These are phyloP conservation scores for Myxozyma mucilagina DNA, from an alignment of 805 yeast species.

Conservation along the genomic window DNA sequence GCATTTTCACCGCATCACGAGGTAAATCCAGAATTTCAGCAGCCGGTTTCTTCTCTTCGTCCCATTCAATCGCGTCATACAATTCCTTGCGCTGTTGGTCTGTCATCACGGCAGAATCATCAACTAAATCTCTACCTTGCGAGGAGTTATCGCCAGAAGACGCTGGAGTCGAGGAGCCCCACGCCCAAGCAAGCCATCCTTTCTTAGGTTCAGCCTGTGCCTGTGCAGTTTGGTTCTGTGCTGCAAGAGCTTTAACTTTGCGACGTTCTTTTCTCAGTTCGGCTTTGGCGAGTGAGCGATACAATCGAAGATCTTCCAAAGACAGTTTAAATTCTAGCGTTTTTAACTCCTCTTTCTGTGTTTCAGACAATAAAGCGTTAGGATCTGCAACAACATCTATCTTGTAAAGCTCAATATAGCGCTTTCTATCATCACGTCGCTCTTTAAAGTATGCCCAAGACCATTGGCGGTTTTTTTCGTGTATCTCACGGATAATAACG, in stretches of 20 bases:
- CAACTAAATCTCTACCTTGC: constrained; percentile 10
- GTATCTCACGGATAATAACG: constrained; percentile 77
- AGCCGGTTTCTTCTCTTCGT: constrained; percentile 57
- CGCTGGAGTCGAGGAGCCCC: constrained; percentile 32
- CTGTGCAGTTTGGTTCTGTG: constrained; percentile 10
- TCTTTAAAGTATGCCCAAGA: constrained; percentile 79
- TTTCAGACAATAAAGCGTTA: constrained; percentile 25
- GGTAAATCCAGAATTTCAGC: constrained; percentile 55
- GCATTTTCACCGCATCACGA: constrained; percentile 66
- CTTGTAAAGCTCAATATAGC: constrained; percentile 70
- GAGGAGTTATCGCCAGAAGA: constrained; percentile 17
- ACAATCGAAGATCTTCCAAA: constrained; percentile 81
- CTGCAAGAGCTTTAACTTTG: constrained; percentile 10
- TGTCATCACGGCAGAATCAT: constrained; percentile 55
- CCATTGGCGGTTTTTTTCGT: constrained; percentile 77
- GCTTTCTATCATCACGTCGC: constrained; percentile 69
- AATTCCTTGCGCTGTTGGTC: constrained; percentile 88
- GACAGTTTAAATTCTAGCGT: constrained; percentile 59
- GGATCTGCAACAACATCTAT: constrained; percentile 48
- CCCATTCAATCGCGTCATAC: constrained; percentile 90
- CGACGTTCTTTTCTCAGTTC: constrained; percentile 60
- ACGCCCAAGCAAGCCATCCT: constrained; percentile 67
- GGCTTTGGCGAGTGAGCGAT: constrained; percentile 73
- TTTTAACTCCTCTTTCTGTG: constrained; percentile 44
- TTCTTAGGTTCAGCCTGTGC: constrained; percentile 23